These are phyloP conservation scores for Coemansia sp. DNA, from an alignment of 192 early-diverging fungal genomes.

Conservation along the genomic window DNA sequence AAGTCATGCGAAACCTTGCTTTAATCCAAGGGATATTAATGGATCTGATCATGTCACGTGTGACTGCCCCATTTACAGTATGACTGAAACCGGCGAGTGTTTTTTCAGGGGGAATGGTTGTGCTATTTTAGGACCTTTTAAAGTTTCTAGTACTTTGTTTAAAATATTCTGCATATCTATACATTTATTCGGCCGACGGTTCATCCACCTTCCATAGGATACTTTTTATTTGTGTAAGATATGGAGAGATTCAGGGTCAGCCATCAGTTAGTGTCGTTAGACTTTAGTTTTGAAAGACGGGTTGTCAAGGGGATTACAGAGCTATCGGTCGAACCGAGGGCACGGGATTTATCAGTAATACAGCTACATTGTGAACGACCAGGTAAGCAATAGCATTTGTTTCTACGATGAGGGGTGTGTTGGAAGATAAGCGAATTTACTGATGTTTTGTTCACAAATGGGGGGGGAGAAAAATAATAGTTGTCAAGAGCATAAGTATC, in stretches of 20 bases:
- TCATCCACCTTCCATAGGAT: not conserved
- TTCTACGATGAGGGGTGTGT: no score
- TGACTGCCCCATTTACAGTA: not conserved
- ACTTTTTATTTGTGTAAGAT: not conserved
- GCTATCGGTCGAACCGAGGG: conserved; percentile 41
- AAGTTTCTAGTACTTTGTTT: not conserved
- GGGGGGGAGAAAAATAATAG: not conserved
- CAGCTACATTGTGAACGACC: conserved; percentile 50
- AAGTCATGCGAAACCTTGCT: no score
- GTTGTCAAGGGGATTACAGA: conserved; percentile 49
- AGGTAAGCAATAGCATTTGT: conserved; percentile 33
- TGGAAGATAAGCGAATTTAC: no score
- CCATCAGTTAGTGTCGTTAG: conserved; percentile 54
- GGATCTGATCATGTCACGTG: not conserved
- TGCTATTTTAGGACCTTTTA: no score
- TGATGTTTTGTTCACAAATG: no score
- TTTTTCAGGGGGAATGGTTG: not conserved
- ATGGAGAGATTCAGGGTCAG: conserved; percentile 36
- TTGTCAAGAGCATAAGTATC: conserved; percentile 33
- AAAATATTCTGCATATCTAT: not conserved
- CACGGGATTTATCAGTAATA: conserved; percentile 7
- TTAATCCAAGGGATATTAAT: no score
- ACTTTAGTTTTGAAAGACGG: conserved; percentile 39
- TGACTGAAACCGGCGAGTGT: not conserved
- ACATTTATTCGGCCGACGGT: no score